Evolutionary conservation across 495 filamentous ascomycete genomes (phyloP), one percentile per base, ranked within the genome.

Genomic region (Achaetomiella virescens): DNA sequence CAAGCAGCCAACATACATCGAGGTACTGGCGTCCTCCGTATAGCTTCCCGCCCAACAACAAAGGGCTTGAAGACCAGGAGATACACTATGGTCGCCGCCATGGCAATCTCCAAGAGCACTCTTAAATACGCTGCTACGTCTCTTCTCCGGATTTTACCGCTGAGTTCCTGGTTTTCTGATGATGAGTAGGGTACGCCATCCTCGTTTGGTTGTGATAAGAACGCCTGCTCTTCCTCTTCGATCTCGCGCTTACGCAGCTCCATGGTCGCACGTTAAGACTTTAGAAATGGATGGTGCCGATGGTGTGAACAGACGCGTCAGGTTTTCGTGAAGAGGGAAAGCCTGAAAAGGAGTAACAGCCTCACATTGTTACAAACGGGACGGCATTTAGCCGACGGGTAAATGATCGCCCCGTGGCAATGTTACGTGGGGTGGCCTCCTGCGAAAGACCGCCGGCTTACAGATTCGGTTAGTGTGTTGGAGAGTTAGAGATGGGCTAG

Each of bases 161-260:
- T 58, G 63, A 61, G 6, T 25, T 49, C n/a, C 55, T 42, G 54
- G 61, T 49, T 7, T 40, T 33, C 9, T 18, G 52, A 29, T 20
- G 33, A 40, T 40, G 17, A 29, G 15, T 21, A 20, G 45, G 59
- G n/a, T 20, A 37, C 18, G 55, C 6, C 38, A 50, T 31, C 2
- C 47, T 25, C 29, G 52, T 21, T 52, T 8, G 41, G 20, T 21
- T 15, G 27, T 40, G 40, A 18, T 25, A 71, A 60, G 44, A 71
- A 71, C 3, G 66, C 70, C 33, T 71, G 63, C 21, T 67, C 68
- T 46, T 72, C 69, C 21, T 64, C 68, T 10, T 61, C 60, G n/a
- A 41, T 17, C 25, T 54, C 51, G 27, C 15, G 38, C 15, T 44
- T 46, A 3, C 8, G 18, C 24, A 29, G 17, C 15, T 44, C 51